Conservation (phyloP, 2,329 filamentous ascomycete genomes). For the Cytospora chrysosperma region DNA sequence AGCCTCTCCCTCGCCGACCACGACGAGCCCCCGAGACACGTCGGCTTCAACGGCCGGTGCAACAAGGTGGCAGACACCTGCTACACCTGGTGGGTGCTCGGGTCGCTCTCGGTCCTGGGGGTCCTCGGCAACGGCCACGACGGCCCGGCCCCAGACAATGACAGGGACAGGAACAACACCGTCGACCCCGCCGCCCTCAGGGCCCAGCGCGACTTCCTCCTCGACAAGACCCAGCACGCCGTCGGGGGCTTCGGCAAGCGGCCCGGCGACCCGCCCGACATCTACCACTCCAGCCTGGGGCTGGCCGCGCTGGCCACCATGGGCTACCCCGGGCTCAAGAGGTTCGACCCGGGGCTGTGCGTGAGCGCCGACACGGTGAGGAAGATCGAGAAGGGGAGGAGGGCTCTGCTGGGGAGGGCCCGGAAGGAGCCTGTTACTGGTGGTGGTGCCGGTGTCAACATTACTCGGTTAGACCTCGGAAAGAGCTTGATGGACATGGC, state of each 20-base stretch:
- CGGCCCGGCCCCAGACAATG: background rate
- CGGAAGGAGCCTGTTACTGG: background rate
- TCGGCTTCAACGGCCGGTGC: slow-evolving; percentile 84
- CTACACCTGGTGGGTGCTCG: slow-evolving; percentile 90
- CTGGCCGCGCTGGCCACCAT: slow-evolving; percentile 76
- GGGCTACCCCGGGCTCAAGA: slow-evolving; percentile 66
- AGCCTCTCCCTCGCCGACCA: slow-evolving; percentile 35
- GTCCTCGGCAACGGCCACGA: slow-evolving; percentile 44
- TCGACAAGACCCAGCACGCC: slow-evolving; percentile 81
- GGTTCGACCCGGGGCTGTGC: slow-evolving; percentile 74
- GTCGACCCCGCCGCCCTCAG: slow-evolving; percentile 55
- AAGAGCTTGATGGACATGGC: slow-evolving; percentile 20
- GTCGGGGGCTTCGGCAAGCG: slow-evolving; percentile 81
- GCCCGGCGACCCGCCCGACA: slow-evolving; percentile 66
- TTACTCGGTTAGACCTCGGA: background rate
- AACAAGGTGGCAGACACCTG: slow-evolving; percentile 95
- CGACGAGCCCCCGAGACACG: slow-evolving; percentile 32
- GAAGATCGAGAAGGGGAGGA: slow-evolving; percentile 49
- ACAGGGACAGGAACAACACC: background rate
- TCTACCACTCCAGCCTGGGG: slow-evolving; percentile 88
- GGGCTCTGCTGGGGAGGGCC: slow-evolving; percentile 33
- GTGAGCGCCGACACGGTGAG: slow-evolving; percentile 61
- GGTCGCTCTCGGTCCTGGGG: slow-evolving; percentile 49
- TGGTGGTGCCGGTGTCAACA: too few relatives aligned
- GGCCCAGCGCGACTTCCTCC: slow-evolving; percentile 72